These are phyloP conservation scores for Kuraishia cidri DNA, from an alignment of 805 yeast species.

Conservation along the genomic window DNA sequence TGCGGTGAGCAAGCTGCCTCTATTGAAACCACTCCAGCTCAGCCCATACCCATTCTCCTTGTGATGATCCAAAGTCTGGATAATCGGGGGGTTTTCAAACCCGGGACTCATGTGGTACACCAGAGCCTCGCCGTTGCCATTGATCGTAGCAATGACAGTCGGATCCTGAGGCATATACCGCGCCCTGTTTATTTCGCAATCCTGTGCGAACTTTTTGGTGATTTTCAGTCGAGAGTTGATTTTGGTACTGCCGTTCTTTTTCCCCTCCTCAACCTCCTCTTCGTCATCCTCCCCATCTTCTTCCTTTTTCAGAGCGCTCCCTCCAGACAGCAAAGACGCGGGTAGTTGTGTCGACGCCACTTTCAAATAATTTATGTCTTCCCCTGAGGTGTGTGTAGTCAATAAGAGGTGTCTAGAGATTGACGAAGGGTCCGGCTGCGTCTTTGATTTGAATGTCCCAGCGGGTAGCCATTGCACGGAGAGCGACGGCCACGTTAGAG, in stretches of 20 bases:
- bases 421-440: constrained; percentile 10
- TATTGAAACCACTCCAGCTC: constrained; percentile 45
- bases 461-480: constrained; percentile 73
- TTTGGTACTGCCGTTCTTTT: constrained; percentile 53
- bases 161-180: constrained; percentile 59
- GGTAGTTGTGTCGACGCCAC: constrained; percentile 58
- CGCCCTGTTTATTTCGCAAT: constrained; percentile 65
- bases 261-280: constrained; percentile 48
- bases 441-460: constrained; percentile 13
- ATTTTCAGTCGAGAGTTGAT: constrained; percentile 24
- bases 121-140: constrained; percentile 54
- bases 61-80: constrained; percentile 38
- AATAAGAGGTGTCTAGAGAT: constrained; percentile 43
- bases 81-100: constrained; percentile 15
- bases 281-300: constrained; percentile 29
- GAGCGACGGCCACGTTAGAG: constrained; percentile 74
- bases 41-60: constrained; percentile 68
- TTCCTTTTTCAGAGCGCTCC: constrained; percentile 14
- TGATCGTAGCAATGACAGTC: constrained; percentile 51
- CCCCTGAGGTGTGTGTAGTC: constrained; percentile 72
- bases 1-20: constrained; percentile 46
- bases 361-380: constrained; percentile 57
- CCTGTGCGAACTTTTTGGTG: constrained; percentile 49
- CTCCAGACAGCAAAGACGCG: constrained; percentile 18
- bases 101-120: constrained; percentile 33